phyloP scores from a whole-genome alignment of 2,329 filamentous ascomycete species.

The Aureobasidium sp. region DNA sequence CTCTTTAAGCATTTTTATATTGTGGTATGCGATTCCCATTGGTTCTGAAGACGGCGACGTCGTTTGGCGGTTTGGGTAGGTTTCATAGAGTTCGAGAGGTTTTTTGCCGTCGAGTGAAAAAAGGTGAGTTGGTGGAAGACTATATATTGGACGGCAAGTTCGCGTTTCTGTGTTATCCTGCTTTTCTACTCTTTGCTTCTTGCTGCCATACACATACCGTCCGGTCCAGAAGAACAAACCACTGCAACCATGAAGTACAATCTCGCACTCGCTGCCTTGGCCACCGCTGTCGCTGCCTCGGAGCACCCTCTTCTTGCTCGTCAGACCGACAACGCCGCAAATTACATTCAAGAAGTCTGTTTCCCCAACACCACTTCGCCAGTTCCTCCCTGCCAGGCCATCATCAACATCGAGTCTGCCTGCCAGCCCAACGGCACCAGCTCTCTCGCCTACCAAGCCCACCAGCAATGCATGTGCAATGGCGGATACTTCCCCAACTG shows the following conservation, averaged over 20 bases:
- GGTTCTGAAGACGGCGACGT: neutral
- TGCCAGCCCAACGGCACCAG: conserved; percentile 30
- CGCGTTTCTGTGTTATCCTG: neutral
- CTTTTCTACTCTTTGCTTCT: neutral
- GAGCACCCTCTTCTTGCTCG: neutral
- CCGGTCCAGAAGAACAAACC: too few relatives aligned
- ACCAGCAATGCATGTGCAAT: conserved; percentile 36
- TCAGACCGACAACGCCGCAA: neutral
- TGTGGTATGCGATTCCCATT: neutral
- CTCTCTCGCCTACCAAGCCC: conserved; percentile 23
- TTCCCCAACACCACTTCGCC: conserved; percentile 14
- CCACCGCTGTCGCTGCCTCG: neutral
- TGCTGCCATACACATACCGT: neutral
- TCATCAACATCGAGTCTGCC: conserved; percentile 28
- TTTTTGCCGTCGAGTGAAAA: neutral
- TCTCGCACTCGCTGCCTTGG: neutral
- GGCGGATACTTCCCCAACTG: conserved; percentile 39
- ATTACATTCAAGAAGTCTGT: conserved; percentile 14
- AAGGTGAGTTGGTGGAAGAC: neutral
- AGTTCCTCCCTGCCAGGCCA: conserved; percentile 28
- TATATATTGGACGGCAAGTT: neutral
- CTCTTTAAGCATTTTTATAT: neutral
- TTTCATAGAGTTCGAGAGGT: neutral
- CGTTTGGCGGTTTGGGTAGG: neutral
- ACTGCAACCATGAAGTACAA: neutral